Evolutionary conservation across 2,329 filamentous ascomycete species (phyloP).

Genomic region (Monosporascus sp.): DNA sequence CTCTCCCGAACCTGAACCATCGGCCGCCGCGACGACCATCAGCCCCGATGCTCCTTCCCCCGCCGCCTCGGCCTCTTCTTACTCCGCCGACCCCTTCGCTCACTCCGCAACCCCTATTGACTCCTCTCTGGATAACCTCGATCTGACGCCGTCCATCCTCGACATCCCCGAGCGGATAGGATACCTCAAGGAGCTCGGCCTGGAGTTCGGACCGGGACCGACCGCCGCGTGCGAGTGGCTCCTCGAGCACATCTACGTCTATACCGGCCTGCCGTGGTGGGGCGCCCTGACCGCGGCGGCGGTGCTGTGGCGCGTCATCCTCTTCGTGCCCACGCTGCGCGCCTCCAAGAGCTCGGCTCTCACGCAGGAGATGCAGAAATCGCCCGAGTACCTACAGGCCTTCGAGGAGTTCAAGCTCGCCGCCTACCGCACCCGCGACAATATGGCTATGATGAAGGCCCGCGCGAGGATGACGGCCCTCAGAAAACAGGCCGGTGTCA

Average conservation of each 20-base stretch:
- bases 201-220: conserved; percentile 83
- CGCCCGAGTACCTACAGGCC: conserved; percentile 49
- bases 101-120: conserved; percentile 2
- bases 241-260: conserved; percentile 80
- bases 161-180: conserved; percentile 71
- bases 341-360: conserved; percentile 59
- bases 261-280: conserved; percentile 75
- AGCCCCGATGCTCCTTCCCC: background rate
- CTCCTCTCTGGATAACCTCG: conserved; percentile 27
- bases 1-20: conserved; percentile 7
- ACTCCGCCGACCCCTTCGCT: conserved; percentile 2
- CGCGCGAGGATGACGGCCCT: conserved; percentile 45
- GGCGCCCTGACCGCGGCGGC: conserved; percentile 64
- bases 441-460: conserved; percentile 37
- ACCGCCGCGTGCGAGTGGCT: conserved; percentile 68
- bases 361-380: conserved; percentile 50
- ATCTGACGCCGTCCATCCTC: conserved; percentile 42
- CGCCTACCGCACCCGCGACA: conserved; percentile 34
- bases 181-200: conserved; percentile 73
- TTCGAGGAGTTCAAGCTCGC: conserved; percentile 46
- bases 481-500: conserved; percentile 50
- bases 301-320: conserved; percentile 55
- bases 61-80: conserved; percentile 4
- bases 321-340: conserved; percentile 61
- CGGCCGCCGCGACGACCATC: conserved; percentile 2